Evolutionary conservation across 352 stramenopile genomes (phyloP), one percentile per base, ranked within the genome.

Genomic region (Plasmopara viticola): DNA sequence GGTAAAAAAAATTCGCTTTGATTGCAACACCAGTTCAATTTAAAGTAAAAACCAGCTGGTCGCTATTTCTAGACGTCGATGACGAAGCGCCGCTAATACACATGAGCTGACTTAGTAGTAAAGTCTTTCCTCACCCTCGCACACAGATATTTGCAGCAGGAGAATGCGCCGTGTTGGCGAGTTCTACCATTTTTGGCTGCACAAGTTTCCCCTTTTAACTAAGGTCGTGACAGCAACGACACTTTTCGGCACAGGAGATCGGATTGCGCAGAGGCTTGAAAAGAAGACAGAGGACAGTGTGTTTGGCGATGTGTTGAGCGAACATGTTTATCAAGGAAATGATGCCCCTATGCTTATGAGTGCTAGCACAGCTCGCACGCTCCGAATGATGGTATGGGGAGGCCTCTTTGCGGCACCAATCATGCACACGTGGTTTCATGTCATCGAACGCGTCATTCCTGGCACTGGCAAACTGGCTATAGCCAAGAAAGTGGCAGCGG

Each of bases 361-460:
- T 25, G 15, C 34, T 29, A 64, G 58, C 13, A 54, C 55, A 28
- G 49, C 47, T 2, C 68, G 85, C 39, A 83, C 81, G 9, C 43
- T 73, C 9, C 65, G 20, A 25, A 94, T 94, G 70, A 74, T 88
- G 44, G 66, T 94, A 25, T 95, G 93, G 60, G 85, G 84, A 14
- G 73, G 93, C 9, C 59, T 83, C 14, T 58, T 96, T 29, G 80
- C 91, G 47, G 85, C 85, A 9, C 85, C 85, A 6, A 72, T 71
- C 57, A 90, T 89, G 64, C 84, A 96, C 62, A 93, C 78, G 53
- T 96, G 93, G 57, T 94, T 94, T 50, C 67, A 83, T 12, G 44
- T 90, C 15, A 68, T 96, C 13, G 86, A 96, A 53, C 49, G 52
- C 66, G 60, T 48, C 13, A 55, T 74, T 10, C 48, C 48, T 6